Base-by-base conservation (phyloP, 345 rosid genomes). In the Eutrema japonicum region DNA sequence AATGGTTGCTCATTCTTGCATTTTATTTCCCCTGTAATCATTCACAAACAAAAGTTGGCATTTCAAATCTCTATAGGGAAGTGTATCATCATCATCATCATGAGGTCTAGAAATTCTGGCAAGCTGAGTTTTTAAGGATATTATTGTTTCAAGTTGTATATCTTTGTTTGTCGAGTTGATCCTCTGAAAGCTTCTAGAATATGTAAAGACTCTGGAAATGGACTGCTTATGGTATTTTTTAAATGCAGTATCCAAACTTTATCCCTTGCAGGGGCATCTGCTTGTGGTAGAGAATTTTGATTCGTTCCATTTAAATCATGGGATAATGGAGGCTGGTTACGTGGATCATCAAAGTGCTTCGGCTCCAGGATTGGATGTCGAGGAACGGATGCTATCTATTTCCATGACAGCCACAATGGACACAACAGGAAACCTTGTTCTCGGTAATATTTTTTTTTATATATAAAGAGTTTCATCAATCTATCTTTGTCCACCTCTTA, bases 371-470 rank as follows among this genome's bases (percentile, higher is more conserved):
- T 54, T 9, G 26, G 77, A 49, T 77, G 81, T 73, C 16, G 78
- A 83, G 45, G 82, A 75, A 36, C 78, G 81, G 63, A 62, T 60
- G 71, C 74, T 91, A 50, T 91, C 92, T 73, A 71, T 94, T 70
- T 89, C 96, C 62, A 94, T 89, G 98, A 83, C 91, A 36, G 97
- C 96, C 47, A 91, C 97, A n/a, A 85, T 79, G 80, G 96, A 94
- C 58, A 11, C 75, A 6, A 45, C 53, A 41, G 96, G 93, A 78
- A 89, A 87, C 80, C 92, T 94, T 61, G 80, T 89, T 76, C 93
- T 94, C 27, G 96, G 98, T 90, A 87, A 77, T 9, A 4, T 29
- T 54, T 12, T 7, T 6, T 3, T 6, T 10, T 2, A 7, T 54
- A 13, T 2, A 7, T 54, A 13, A 35, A 10, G 7, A 4, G n/a